Percentiles rank a stretch among this genome's conserved stretches.
Conservation (phyloP, 202 grass and related monocot species). For the Brachypodium distachyon region DNA sequence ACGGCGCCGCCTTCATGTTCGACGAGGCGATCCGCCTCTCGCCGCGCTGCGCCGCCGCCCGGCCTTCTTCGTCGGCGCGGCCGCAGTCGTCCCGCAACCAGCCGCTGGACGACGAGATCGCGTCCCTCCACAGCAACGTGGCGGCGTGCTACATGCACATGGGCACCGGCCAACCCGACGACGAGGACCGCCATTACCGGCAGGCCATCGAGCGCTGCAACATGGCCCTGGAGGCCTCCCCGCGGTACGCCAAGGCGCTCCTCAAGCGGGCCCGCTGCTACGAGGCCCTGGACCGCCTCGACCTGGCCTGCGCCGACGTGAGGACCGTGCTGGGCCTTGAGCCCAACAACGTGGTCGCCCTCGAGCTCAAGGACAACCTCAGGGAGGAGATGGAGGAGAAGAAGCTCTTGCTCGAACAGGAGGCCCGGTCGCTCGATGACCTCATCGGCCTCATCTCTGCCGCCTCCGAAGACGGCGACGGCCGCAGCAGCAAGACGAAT, state of each 20-base stretch:
- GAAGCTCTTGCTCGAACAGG: conserved; percentile 1
- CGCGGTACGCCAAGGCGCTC: conserved; percentile 1
- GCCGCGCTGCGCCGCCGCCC: neutral
- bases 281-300: conserved; percentile 5
- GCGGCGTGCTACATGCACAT: conserved; percentile 16
- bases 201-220: conserved; percentile 12
- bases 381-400: conserved; percentile 15
- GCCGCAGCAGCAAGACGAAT: neutral
- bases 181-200: neutral
- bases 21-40: conserved; percentile 5
- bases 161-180: neutral
- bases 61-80: too few relatives aligned
- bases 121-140: conserved; percentile 4
- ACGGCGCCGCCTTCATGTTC: conserved; percentile 7
- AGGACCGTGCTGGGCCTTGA: neutral
- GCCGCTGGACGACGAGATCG: conserved; percentile 8
- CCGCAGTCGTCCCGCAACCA: too few relatives aligned
- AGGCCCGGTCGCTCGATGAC: neutral
- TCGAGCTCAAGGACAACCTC: neutral
- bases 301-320: neutral
- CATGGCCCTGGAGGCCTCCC: conserved; percentile 2
- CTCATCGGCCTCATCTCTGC: conserved; percentile 1
- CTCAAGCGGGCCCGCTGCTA: neutral
- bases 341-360: conserved; percentile 2
- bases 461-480: neutral